Base-by-base conservation (phyloP, 495 filamentous ascomycete species). In the Rhypophila decipiens region DNA sequence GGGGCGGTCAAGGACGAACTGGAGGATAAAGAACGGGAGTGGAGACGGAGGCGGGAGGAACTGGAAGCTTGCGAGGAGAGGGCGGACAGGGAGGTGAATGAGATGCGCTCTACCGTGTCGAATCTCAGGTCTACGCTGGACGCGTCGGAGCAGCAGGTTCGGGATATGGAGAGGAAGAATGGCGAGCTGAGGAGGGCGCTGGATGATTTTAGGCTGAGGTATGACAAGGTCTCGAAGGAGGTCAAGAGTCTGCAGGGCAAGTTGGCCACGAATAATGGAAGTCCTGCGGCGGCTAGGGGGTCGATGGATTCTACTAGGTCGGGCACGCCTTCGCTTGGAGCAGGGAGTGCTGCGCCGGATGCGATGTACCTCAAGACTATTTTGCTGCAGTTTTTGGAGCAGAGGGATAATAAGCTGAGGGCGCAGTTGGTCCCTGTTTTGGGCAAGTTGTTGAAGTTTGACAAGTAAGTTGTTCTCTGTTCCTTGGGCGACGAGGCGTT, bases 321-420 rank as follows among this genome's bases (percentile, higher is more conserved):
- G 67, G 57, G 42, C 37, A 29, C 13, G 36, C 20, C 18, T 45
- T 39, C 18, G 3, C 20, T 12, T 11, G 22, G 43, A 15, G 51
- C 19, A 56, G 19, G 20, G 24, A 23, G 31, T 27, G 54, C 3
- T 52, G 47, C n/a, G 46, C 56, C 36, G 44, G 87, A 98, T 63
- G 85, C 84, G 51, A 81, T 88, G 57, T 98, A 98, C 61, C 63
- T 98, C 49, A 97, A 97, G 73, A 96, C 94, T 24, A 88, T 98
- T 31, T 74, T 98, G 20, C 67, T 97, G 36, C 91, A 96, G 65
- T 96, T 98, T 57, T 64, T 98, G 60, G 90, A 96, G 72, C 86
- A 93, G 61, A 88, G 83, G 69, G 93, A 98, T 58, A 95, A 90
- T 69, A 88, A 80, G 62, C 78, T 89, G 49, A 86, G 95, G 63